These are phyloP conservation scores for Endoconidiophora polonica DNA, from an alignment of 2,329 filamentous ascomycete genomes.

Conservation along the genomic window DNA sequence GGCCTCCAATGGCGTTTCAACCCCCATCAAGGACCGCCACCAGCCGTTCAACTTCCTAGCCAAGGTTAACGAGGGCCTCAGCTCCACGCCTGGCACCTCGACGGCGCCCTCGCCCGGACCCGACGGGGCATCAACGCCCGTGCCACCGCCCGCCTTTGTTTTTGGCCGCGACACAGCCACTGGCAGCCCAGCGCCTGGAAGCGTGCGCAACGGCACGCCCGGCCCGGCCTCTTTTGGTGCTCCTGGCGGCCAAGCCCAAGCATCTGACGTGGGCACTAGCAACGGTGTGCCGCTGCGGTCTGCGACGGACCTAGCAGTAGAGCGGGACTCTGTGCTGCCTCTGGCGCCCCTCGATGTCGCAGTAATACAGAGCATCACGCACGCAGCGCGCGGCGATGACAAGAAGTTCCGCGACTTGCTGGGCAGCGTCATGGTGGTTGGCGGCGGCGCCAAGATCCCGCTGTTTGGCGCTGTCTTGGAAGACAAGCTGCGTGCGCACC, in stretches of 20 bases:
- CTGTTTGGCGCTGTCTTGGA: constrained; percentile 72
- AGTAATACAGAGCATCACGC: constrained; percentile 74
- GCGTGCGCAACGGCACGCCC: constrained; percentile 33
- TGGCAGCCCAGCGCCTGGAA: constrained; percentile 35
- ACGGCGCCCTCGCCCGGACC: constrained; percentile 77
- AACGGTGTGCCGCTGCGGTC: constrained; percentile 26
- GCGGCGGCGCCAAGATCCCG: constrained; percentile 66
- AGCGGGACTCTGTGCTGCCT: constrained; percentile 68
- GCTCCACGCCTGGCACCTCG: constrained; percentile 68
- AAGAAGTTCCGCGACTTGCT: constrained; percentile 85
- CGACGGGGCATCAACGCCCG: constrained; percentile 55
- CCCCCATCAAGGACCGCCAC: constrained; percentile 44
- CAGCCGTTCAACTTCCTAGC: constrained; percentile 54
- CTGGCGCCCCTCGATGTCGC: constrained; percentile 73
- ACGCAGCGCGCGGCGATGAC: constrained; percentile 76
- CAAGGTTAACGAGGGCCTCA: constrained; percentile 49
- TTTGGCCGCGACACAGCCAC: constrained; percentile 30
- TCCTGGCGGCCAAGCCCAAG: background rate
- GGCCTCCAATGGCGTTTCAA: constrained; percentile 30
- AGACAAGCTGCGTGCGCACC: constrained; percentile 54
- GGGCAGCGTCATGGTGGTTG: constrained; percentile 78
- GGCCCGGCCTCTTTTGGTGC: constrained; percentile 18
- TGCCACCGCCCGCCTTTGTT: constrained; percentile 35
- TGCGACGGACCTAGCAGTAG: constrained; percentile 39
- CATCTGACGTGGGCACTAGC: constrained; percentile 17